A percentile compares a stretch with the other conserved stretches of the same genome.
phyloP scores from a whole-genome alignment of 495 filamentous ascomycete species.

The Penicillium taxi region DNA sequence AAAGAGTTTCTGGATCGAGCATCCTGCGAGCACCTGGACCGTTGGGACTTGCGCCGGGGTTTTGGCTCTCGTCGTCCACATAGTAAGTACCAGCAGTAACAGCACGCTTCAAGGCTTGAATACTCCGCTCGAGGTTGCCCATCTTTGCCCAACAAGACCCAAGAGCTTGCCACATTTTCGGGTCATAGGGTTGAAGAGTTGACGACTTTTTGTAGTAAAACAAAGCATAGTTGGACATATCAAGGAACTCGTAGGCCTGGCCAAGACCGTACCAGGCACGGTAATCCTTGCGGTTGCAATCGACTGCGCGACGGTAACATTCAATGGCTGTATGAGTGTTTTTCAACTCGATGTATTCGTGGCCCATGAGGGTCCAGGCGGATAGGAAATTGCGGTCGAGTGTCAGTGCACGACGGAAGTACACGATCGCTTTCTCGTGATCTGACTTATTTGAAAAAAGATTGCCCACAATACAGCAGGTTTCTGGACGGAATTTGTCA shows the following conservation, averaged over 20 bases:
- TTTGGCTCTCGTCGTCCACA: constrained; percentile 46
- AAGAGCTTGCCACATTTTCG: constrained; percentile 98
- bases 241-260: constrained; percentile 93
- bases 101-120: constrained; percentile 90
- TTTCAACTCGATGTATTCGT: constrained; percentile 98
- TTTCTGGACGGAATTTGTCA: constrained; percentile 95
- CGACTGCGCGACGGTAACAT: constrained; percentile 90
- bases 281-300: constrained; percentile 94
- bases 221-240: constrained; percentile 93
- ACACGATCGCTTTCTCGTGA: constrained; percentile 96
- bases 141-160: constrained; percentile 85
- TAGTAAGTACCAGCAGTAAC: constrained; percentile 77
- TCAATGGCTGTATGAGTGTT: constrained; percentile 99
- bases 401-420: constrained; percentile 93
- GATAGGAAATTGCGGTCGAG: constrained; percentile 86
- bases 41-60: constrained; percentile 17
- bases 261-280: constrained; percentile 97
- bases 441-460: constrained; percentile 90
- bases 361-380: constrained; percentile 98
- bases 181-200: constrained; percentile 80
- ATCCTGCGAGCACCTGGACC: constrained; percentile 35
- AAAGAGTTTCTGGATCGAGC: constrained; percentile 82
- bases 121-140: constrained; percentile 71
- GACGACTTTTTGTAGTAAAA: constrained; percentile 98
- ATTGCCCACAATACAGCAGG: constrained; percentile 93